Percentiles rank a stretch among this genome's conserved stretches.
Conservation (phyloP, 1,284 basidiomycete genomes). For the Bjerkandera adusta region DNA sequence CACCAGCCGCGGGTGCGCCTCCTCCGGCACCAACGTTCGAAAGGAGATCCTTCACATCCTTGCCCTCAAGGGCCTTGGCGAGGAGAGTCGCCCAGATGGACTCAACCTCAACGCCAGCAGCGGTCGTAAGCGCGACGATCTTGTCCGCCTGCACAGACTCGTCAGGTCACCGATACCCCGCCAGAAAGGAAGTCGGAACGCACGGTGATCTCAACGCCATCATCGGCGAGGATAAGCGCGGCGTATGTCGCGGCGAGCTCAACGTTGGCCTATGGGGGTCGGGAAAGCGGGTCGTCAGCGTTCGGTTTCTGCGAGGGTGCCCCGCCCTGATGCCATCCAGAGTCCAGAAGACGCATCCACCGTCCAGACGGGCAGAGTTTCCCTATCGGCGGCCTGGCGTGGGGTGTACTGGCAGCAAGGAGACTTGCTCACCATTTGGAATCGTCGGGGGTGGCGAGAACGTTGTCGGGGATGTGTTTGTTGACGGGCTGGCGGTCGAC, state of each 20-base stretch:
- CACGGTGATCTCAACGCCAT: slow-evolving; percentile 95
- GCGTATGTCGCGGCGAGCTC: slow-evolving; percentile 92
- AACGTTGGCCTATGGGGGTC: slow-evolving; percentile 45
- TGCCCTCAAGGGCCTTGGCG: slow-evolving; percentile 97
- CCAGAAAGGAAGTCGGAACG: slow-evolving; percentile 35
- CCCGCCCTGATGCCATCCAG: slow-evolving; percentile 17
- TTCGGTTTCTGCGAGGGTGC: not conserved
- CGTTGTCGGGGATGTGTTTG: slow-evolving; percentile 9
- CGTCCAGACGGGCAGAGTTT: not conserved
- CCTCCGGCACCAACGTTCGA: slow-evolving; percentile 88
- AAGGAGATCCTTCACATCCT: slow-evolving; percentile 94
- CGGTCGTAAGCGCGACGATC: slow-evolving; percentile 79
- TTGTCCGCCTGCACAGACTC: slow-evolving; percentile 74
- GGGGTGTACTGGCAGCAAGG: not conserved
- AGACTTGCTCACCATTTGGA: slow-evolving; percentile 23
- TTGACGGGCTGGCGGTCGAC: slow-evolving; percentile 14
- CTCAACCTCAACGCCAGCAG: slow-evolving; percentile 88
- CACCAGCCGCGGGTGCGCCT: slow-evolving; percentile 72
- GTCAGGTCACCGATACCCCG: not conserved
- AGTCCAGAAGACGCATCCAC: slow-evolving; percentile 19
- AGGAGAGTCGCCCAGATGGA: slow-evolving; percentile 97
- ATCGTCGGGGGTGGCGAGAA: slow-evolving; percentile 8
- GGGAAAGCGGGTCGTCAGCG: slow-evolving; percentile 3
- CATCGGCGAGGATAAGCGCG: slow-evolving; percentile 95
- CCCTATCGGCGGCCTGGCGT: not conserved